These are phyloP conservation scores for Saccharomycopsis schoenii DNA, from an alignment of 805 yeast genomes.

Conservation along the genomic window DNA sequence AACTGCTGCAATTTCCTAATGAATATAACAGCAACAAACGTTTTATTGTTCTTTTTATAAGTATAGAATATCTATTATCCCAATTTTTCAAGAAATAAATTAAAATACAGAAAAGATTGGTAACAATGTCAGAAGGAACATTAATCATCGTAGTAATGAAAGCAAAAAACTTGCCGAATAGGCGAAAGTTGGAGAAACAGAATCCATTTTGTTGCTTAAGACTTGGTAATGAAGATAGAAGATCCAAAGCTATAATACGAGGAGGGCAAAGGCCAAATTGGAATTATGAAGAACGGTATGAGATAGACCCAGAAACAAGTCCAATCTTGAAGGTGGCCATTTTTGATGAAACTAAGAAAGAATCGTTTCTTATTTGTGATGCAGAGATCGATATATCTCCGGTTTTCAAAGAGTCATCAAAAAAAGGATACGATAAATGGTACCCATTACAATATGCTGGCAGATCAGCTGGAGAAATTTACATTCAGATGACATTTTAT, in stretches of 20 bases:
- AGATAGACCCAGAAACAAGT: conserved; percentile 50
- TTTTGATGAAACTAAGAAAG: conserved; percentile 74
- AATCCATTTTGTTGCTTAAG: conserved; percentile 82
- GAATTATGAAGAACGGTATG: conserved; percentile 66
- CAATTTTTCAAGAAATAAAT: too few relatives aligned
- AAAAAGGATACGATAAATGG: conserved; percentile 83
- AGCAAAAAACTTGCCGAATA: conserved; percentile 80
- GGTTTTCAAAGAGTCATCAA: conserved; percentile 54
- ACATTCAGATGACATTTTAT: conserved; percentile 85
- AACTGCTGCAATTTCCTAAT: not conserved
- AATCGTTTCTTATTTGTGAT: conserved; percentile 83
- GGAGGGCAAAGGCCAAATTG: conserved; percentile 95
- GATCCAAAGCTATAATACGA: conserved; percentile 65
- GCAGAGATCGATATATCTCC: conserved; percentile 67
- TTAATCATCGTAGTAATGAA: conserved; percentile 69
- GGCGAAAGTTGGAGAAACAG: conserved; percentile 83
- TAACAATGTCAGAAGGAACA: conserved; percentile 29
- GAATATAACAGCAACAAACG: too few relatives aligned
- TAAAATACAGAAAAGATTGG: not conserved
- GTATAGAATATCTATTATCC: too few relatives aligned
- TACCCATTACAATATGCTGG: conserved; percentile 57
- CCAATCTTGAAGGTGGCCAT: conserved; percentile 62
- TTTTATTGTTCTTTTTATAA: too few relatives aligned
- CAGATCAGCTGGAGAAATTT: conserved; percentile 79
- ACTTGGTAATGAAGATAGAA: conserved; percentile 70